phyloP scores from a whole-genome alignment of 306 rosid species.

The Canavalia gladiata region DNA sequence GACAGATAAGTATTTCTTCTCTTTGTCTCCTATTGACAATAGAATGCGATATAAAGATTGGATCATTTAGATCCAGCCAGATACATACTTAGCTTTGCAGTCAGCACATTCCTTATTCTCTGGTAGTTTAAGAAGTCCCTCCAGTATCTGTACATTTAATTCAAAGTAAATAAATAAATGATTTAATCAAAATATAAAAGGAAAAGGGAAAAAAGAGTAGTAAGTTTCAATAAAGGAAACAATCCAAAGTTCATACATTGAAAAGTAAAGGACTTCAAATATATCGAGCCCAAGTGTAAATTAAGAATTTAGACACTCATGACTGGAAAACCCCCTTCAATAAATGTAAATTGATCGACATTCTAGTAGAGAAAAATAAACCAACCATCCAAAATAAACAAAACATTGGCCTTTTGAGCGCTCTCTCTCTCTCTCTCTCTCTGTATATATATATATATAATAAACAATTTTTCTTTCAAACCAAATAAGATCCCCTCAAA shows the following conservation, averaged over 20 bases:
- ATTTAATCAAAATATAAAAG: constrained; percentile 28
- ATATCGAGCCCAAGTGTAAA: neutral
- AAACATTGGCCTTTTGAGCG: neutral
- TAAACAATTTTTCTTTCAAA: neutral
- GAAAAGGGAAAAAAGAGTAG: neutral
- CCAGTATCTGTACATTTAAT: constrained; percentile 74
- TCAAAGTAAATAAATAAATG: constrained; percentile 30
- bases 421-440: too few species aligned
- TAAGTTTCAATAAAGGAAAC: neutral
- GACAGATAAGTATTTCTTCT: constrained; percentile 24
- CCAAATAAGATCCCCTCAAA: constrained; percentile 30
- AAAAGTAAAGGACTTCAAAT: constrained; percentile 34
- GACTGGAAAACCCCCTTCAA: neutral
- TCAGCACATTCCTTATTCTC: constrained; percentile 99
- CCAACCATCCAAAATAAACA: constrained; percentile 16
- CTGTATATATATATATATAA: too few species aligned
- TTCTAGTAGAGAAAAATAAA: neutral
- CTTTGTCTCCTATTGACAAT: constrained; percentile 6
- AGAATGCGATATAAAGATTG: constrained; percentile 17
- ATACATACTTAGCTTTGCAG: constrained; percentile 97
- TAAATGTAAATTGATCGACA: constrained; percentile 8
- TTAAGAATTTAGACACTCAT: constrained; percentile 16
- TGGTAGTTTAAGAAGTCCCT: constrained; percentile 96
- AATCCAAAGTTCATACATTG: constrained; percentile 26
- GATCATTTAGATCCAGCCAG: constrained; percentile 38